These are phyloP conservation scores for Isabelozyma heimii DNA, from an alignment of 805 yeast genomes.

Conservation along the genomic window DNA sequence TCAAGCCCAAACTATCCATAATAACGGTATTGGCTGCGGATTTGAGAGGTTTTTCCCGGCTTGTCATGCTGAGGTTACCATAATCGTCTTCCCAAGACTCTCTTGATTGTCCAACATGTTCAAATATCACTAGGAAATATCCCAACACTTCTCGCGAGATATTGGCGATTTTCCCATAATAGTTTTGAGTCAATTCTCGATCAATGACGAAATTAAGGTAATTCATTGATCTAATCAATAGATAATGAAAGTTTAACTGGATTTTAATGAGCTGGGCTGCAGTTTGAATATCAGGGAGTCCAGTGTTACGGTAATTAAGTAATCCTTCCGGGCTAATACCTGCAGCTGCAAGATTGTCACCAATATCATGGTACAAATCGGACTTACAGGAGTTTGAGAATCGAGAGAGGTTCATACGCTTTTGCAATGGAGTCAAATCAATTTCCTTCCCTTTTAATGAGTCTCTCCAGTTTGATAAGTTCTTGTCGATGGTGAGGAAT, in stretches of 20 bases:
- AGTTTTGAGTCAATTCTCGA: conserved; percentile 33
- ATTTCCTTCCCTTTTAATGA: conserved; percentile 29
- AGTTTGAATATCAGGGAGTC: conserved; percentile 37
- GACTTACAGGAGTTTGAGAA: conserved; percentile 17
- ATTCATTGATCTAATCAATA: conserved; percentile 40
- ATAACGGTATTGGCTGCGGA: conserved; percentile 15
- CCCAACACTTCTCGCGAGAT: conserved; percentile 37
- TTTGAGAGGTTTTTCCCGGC: not conserved
- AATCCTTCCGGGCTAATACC: conserved; percentile 17
- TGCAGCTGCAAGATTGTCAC: conserved; percentile 13
- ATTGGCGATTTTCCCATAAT: conserved; percentile 32
- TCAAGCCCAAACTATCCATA: conserved; percentile 37
- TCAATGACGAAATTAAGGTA: conserved; percentile 43
- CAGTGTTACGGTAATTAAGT: conserved; percentile 23
- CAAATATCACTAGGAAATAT: conserved; percentile 36
- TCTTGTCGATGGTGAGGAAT: conserved; percentile 40
- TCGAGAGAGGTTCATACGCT: conserved; percentile 28
- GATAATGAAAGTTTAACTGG: conserved; percentile 43
- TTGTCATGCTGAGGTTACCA: not conserved
- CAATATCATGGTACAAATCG: conserved; percentile 30
- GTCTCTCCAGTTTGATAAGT: conserved; percentile 39
- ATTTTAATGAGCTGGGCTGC: conserved; percentile 40
- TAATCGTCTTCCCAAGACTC: conserved; percentile 6
- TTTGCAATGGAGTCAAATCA: conserved; percentile 23
- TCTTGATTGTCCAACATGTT: conserved; percentile 25